phyloP scores from a whole-genome alignment of 352 stramenopile species.

The Phytophthora constricta region DNA sequence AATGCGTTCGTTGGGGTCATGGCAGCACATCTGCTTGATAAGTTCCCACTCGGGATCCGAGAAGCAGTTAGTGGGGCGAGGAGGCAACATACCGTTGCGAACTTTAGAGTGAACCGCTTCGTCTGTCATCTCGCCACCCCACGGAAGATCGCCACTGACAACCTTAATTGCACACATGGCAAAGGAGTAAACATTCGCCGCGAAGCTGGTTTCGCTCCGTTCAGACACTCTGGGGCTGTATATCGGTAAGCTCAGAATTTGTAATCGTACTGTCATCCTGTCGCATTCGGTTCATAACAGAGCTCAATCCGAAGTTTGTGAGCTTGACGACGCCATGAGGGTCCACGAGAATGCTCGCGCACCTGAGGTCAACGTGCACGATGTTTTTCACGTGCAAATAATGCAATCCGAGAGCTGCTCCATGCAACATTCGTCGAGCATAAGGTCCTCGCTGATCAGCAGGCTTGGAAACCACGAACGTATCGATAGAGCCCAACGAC shows the following conservation, averaged over 20 bases:
- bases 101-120: slow-evolving; percentile 21
- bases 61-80: slow-evolving; percentile 29
- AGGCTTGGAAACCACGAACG: slow-evolving; percentile 17
- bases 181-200: slow-evolving; percentile 51
- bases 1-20: slow-evolving; percentile 21
- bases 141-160: slow-evolving; percentile 33
- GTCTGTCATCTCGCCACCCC: slow-evolving; percentile 25
- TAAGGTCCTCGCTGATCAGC: slow-evolving; percentile 9
- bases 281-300: slow-evolving; percentile 8
- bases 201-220: slow-evolving; percentile 22
- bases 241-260: slow-evolving; percentile 18
- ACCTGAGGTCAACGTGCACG: slow-evolving; percentile 36
- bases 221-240: slow-evolving; percentile 39
- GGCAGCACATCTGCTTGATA: slow-evolving; percentile 41
- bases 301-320: slow-evolving; percentile 37
- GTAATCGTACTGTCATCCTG: neutral
- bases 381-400: slow-evolving; percentile 38
- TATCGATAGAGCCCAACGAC: slow-evolving; percentile 29
- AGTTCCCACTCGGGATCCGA: slow-evolving; percentile 42
- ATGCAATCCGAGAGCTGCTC: slow-evolving; percentile 34
- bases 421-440: slow-evolving; percentile 25
- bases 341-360: slow-evolving; percentile 41
- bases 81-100: slow-evolving; percentile 27
- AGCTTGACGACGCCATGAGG: slow-evolving; percentile 27
- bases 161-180: slow-evolving; percentile 48